These are phyloP conservation scores for Dendrobium chrysotoxum DNA, from an alignment of 106 monocot species.

Conservation along the genomic window DNA sequence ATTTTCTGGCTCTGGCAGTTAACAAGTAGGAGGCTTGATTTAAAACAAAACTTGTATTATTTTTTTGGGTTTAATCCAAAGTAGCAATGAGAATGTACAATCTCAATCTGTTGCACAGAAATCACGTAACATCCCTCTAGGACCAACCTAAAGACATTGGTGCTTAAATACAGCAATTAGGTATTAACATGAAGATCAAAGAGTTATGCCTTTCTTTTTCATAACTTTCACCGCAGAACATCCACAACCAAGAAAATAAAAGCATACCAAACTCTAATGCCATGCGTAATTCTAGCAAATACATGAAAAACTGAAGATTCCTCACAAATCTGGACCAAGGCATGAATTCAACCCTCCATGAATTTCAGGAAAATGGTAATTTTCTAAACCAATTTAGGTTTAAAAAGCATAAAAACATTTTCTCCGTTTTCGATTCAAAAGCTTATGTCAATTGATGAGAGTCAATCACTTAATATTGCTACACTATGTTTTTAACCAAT, in stretches of 20 bases:
- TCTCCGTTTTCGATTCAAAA: not conserved
- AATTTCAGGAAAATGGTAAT: not conserved
- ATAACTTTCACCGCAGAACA: not conserved
- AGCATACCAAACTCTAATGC: not conserved
- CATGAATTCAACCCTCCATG: not conserved
- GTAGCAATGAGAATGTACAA: no score
- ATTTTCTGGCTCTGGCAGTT: no score
- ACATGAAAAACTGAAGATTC: not conserved
- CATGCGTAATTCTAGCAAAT: not conserved
- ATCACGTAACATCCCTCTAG: no score
- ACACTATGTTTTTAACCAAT: not conserved
- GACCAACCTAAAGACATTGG: no score
- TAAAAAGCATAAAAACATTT: not conserved
- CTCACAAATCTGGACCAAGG: not conserved
- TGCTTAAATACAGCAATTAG: no score
- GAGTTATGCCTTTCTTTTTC: not conserved
- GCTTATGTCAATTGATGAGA: not conserved
- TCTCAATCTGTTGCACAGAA: no score
- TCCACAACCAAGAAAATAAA: not conserved
- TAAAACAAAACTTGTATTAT: no score
- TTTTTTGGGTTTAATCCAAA: no score
- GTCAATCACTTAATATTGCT: not conserved
- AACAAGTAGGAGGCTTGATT: no score
- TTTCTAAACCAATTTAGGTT: not conserved
- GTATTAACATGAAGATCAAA: no score